Base-by-base conservation (phyloP, 2,329 filamentous ascomycete species). In the Alternaria incomplexa region DNA sequence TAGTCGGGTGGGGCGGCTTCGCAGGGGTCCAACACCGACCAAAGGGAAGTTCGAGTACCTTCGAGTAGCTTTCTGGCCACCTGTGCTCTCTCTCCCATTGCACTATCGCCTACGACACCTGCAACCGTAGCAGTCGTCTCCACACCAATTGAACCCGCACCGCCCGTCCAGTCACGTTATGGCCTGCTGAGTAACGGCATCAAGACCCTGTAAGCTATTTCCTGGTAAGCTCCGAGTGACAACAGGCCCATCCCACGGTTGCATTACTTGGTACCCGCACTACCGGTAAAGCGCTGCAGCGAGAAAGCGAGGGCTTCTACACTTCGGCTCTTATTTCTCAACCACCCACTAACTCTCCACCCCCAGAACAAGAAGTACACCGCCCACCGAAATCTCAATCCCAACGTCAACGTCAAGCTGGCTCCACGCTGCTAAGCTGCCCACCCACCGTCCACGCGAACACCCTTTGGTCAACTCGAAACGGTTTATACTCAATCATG, bases 401-500 rank as follows among this genome's bases (percentile, higher is more conserved):
- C 10, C 23, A 11, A 51, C 50, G 46, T 54, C 55, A 13, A 28
- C 61, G 43, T 64, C 70, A 69, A 65, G 65, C 67, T 79, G 77
- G 77, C 77, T 70, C 56, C 67, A 53, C 70, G 65, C 65, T 66
- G 25, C 62, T 77, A 72, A 70, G 56, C 65, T 60, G 56, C 64
- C 67, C 64, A 61, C 68, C 72, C 69, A 71, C 73, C 73, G 74
- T 77, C 73, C 70, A 71, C 74, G 65, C 74, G 55, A 74, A 74
- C 64, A 74, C 74, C 72, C 77, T 73, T 75, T 78, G 77, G 77
- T 74, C 64, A 72, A 72, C 65, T 77, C 75, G 73, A 76, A 73
- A 79, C 75, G 76, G 77, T 75, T 65, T 73, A 73, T 67, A 78
- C 74, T 77, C 52, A 70, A 76, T 67, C 67, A 80, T 80, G 79